Evolutionary conservation across 495 filamentous ascomycete species (phyloP).

Genomic region (Tuber calosporum): DNA sequence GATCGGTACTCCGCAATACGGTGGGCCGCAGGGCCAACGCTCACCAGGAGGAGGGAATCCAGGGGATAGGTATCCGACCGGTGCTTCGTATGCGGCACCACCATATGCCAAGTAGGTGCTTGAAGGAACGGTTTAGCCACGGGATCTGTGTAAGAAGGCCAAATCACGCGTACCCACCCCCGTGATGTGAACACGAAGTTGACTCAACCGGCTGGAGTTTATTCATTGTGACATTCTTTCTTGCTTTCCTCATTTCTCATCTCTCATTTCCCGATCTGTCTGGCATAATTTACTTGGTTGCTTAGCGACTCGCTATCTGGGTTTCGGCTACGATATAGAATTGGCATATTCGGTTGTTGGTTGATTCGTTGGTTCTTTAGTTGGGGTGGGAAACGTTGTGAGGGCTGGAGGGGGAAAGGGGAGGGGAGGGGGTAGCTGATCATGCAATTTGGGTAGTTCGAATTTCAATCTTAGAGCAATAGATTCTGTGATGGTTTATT

Average conservation of each 20-base stretch:
- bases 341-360: background rate
- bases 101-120: background rate
- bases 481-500: background rate
- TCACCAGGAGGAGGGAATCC: background rate
- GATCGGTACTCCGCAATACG: slow-evolving; percentile 7
- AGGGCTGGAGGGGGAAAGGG: background rate
- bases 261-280: background rate
- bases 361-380: background rate
- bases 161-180: background rate
- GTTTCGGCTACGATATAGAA: background rate
- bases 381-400: background rate
- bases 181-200: background rate
- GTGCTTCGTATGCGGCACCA: background rate
- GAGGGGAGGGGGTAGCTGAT: background rate
- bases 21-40: background rate
- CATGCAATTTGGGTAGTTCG: background rate
- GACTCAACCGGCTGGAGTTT: background rate
- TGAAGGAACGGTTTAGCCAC: background rate
- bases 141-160: background rate
- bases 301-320: background rate
- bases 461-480: background rate
- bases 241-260: background rate
- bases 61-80: background rate
- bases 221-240: background rate
- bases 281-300: background rate